A percentile compares a stretch with the other conserved stretches of the same genome.
phyloP scores from a whole-genome alignment of 2,329 filamentous ascomycete species.

The Pseudocercospora eumusae region DNA sequence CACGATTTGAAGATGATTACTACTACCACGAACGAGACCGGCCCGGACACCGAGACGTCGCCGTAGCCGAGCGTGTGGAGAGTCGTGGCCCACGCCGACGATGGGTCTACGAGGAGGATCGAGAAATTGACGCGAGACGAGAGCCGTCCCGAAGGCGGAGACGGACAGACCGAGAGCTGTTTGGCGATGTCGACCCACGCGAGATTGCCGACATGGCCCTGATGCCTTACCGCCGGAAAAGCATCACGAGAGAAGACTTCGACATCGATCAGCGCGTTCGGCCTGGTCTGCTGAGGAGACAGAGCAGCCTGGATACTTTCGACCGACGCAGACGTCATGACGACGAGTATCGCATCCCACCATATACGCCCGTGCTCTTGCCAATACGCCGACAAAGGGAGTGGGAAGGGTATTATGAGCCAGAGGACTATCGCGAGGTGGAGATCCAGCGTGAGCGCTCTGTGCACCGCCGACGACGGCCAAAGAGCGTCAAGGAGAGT shows the following conservation, averaged over 20 bases:
- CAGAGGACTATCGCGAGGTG: conserved; percentile 53
- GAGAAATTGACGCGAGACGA: conserved; percentile 52
- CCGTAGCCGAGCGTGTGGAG: conserved; percentile 45
- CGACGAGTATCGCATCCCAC: conserved; percentile 65
- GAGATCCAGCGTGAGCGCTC: conserved; percentile 52
- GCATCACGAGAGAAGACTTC: conserved; percentile 54
- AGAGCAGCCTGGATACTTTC: conserved; percentile 88
- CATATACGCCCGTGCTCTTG: conserved; percentile 69
- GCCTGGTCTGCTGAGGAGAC: conserved; percentile 72
- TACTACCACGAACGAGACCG: conserved; percentile 41
- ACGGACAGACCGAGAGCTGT: conserved; percentile 48
- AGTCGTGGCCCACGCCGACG: conserved; percentile 40
- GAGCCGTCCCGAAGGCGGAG: conserved; percentile 33
- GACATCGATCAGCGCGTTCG: conserved; percentile 58
- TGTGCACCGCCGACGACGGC: conserved; percentile 34
- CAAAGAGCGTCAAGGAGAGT: conserved; percentile 28
- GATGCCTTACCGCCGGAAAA: conserved; percentile 57
- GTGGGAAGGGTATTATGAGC: conserved; percentile 55
- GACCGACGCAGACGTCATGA: conserved; percentile 68
- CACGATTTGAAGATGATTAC: conserved; percentile 47
- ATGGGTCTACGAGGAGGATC: conserved; percentile 54
- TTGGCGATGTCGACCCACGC: conserved; percentile 50
- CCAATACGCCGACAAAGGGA: conserved; percentile 61
- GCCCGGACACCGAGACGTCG: conserved; percentile 45
- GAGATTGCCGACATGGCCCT: conserved; percentile 55